Evolutionary conservation across 139 green algal genomes (phyloP).

Genomic region (Picochlorum sp.): DNA sequence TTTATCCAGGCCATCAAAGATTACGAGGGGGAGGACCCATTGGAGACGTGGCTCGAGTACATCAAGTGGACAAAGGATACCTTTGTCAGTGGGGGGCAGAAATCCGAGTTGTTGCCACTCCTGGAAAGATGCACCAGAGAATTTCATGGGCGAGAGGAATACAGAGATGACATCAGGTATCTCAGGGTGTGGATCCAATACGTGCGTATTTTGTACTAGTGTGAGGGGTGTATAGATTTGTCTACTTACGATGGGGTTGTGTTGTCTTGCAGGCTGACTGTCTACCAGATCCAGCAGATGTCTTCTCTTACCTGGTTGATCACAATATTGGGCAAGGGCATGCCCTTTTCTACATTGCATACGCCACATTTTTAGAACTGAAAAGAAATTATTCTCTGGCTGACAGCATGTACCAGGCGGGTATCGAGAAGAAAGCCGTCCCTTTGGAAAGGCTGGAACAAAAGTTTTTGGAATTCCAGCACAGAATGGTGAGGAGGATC

Average conservation of each 20-base stretch:
- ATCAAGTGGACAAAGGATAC: conserved; percentile 84
- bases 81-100: conserved; percentile 48
- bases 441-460: conserved; percentile 60
- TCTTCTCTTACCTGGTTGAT: conserved; percentile 77
- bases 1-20: conserved; percentile 49
- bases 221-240: background rate
- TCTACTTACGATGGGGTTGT: conserved; percentile 25
- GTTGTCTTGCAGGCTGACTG: conserved; percentile 48
- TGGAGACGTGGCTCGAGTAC: conserved; percentile 69
- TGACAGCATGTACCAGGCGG: conserved; percentile 61
- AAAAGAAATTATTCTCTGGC: conserved; percentile 55
- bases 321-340: conserved; percentile 68
- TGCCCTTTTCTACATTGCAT: conserved; percentile 80
- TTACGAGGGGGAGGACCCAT: conserved; percentile 65
- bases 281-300: conserved; percentile 69
- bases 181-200: conserved; percentile 93
- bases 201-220: conserved; percentile 13
- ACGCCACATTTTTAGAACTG: conserved; percentile 75
- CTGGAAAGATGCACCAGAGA: conserved; percentile 72
- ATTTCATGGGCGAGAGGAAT: conserved; percentile 47
- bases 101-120: conserved; percentile 69
- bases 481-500: conserved; percentile 70
- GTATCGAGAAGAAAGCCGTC: conserved; percentile 54
- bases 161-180: conserved; percentile 76
- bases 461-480: conserved; percentile 72